Base-by-base conservation (phyloP, 495 filamentous ascomycete species). In the Aspergillus homomorphus region DNA sequence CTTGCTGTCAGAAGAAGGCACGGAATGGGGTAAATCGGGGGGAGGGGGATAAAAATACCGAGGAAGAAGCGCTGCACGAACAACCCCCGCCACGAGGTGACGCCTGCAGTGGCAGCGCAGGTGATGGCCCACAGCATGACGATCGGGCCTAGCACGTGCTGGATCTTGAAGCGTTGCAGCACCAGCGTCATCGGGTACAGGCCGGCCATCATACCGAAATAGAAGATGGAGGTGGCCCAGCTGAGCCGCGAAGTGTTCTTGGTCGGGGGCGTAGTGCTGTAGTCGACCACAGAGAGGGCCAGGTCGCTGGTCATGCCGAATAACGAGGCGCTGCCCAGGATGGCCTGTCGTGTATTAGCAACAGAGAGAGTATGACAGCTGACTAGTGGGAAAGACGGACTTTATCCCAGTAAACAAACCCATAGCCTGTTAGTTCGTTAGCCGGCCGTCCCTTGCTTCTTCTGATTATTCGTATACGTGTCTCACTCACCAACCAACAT, bases 361-460 rank as follows among this genome's bases (percentile, higher is more conserved):
- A 12, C 9, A 45, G 58, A 30, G n/a, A 43, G 9, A 45, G 3
- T 10, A 53, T 41, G 20, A n/a, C 16, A 26, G 10, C 3, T n/a
- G 48, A n/a, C n/a, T n/a, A n/a, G n/a, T n/a, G n/a, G n/a, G 30
- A n/a, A 12, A 2, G 30, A 49, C 63, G n/a, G 57, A 80, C 83
- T 68, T 90, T 91, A 69, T 91, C 88, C 65, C 89, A 90, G 68
- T 90, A 91, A 7, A 90, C 87, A 49, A 91, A 75, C 12, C 87
- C 87, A 73, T 90, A 85, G 2, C 81, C 75, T 78, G 57, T 33
- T n/a, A 4, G 28, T 7, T 48, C 8, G 30, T 22, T 24, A 19
- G 43, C 14, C 26, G 28, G 24, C 19, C 38, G 43, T 24, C 10
- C n/a, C 22, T 28, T n/a, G 8, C 10, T 44, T n/a, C 14, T 18